Evolutionary conservation across 176 grass and related monocot genomes (phyloP), one percentile per base, ranked within the genome.

Genomic region (Pontederia paniculata): DNA sequence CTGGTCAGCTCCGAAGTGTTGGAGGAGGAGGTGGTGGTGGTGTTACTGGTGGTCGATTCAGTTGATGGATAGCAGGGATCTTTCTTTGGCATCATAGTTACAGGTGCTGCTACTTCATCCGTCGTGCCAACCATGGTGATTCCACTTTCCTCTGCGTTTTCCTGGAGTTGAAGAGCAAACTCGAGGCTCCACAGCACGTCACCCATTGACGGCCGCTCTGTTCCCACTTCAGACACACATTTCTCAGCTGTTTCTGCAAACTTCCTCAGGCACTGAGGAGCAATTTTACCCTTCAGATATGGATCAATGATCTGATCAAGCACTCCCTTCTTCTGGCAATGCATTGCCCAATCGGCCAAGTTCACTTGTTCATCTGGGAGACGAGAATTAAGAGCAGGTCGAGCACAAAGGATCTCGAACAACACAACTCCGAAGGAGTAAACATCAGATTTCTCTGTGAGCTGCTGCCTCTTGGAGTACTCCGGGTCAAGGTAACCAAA

Each of bases 401-500:
- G 49, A 6, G 68, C 73, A 16, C 68, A 76, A 0, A 80, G 20
- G 6, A 70, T n/a, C 25, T 70, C 77, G 17, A 80, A 80, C 54
- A 80, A 23, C 28, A 74, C 50, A 0, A 76, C 68, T 3, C 68
- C 68, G 8, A 82, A 76, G 0, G 79, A 68, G 12, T 68, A 81
- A 0, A 81, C 67, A 22, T 81, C 79, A 31, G 73, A 81, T 62
- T 76, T 81, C 3, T 62, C 37, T 11, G 72, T 76, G 10, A 76
- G 67, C 4, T 23, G 62, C 25, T 62, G 50, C 50, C 21, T 15
- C 17, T 63, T 52, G 10, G 77, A 82, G 63, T 82, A 82, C 15
- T 76, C 73, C 0, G 63, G 79, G 17, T 82, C 79, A 31, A 77
- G 73, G 9, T 82, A 77, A 10, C 68, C 68, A 42, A 81, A 76